Conservation (phyloP, 805 yeast genomes). For the Candida caryicola region DNA sequence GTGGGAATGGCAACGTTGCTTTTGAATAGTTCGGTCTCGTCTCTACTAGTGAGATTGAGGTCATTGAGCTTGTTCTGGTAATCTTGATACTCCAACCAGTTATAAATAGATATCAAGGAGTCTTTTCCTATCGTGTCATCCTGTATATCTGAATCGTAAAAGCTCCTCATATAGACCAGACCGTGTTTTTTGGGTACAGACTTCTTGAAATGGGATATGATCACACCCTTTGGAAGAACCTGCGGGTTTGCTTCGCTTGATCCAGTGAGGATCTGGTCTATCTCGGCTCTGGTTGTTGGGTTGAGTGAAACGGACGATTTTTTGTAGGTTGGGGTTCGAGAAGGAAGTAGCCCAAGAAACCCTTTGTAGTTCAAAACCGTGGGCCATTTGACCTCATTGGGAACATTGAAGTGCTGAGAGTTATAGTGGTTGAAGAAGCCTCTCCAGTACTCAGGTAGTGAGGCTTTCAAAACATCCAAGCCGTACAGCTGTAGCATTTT, state of each 20-base stretch:
- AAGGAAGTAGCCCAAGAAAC: conserved; percentile 30
- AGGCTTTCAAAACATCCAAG: conserved; percentile 12
- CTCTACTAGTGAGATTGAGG: conserved; percentile 10
- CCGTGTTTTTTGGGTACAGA: conserved; percentile 32
- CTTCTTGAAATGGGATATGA: conserved; percentile 28
- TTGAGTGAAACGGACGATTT: conserved; percentile 26
- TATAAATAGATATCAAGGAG: conserved; percentile 24
- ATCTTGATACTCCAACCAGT: conserved; percentile 32
- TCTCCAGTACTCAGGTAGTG: conserved; percentile 27
- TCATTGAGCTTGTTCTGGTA: conserved; percentile 24
- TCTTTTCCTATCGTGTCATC: conserved; percentile 8
- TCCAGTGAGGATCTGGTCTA: conserved; percentile 15
- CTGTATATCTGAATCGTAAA: conserved; percentile 4
- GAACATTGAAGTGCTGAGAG: conserved; percentile 17
- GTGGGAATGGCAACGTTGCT: conserved; percentile 7
- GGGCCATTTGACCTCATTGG: conserved; percentile 32
- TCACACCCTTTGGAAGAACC: conserved; percentile 18
- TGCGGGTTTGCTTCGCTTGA: background rate
- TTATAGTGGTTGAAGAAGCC: conserved; percentile 28
- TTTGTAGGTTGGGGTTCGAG: conserved; percentile 18
- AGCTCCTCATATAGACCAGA: conserved; percentile 18
- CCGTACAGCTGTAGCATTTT: conserved; percentile 16
- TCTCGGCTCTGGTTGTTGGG: conserved; percentile 14
- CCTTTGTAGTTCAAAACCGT: conserved; percentile 35
- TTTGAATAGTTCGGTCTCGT: conserved; percentile 3